These are phyloP conservation scores for Lasiosphaeris hirsuta DNA, from an alignment of 495 filamentous ascomycete genomes.

Conservation along the genomic window DNA sequence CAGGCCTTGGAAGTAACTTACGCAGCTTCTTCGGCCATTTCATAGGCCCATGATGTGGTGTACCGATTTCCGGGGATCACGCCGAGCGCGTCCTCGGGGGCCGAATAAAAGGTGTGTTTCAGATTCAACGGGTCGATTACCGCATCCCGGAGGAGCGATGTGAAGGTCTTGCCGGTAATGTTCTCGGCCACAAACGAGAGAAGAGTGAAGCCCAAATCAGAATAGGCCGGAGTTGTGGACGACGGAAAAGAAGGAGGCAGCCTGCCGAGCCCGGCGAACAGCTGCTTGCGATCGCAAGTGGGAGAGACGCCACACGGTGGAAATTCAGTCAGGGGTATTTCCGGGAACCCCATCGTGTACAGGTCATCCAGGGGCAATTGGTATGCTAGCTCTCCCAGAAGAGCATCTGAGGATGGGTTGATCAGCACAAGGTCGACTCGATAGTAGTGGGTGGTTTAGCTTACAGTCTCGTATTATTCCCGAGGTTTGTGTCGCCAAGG, in stretches of 20 bases:
- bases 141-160: slow-evolving; percentile 40
- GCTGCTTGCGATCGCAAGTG: slow-evolving; percentile 40
- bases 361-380: slow-evolving; percentile 25
- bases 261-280: slow-evolving; percentile 31
- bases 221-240: slow-evolving; percentile 37
- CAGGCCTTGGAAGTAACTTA: slow-evolving; percentile 13
- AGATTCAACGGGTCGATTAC: slow-evolving; percentile 48
- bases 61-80: slow-evolving; percentile 35
- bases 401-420: slow-evolving; percentile 36
- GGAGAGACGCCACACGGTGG: slow-evolving; percentile 41
- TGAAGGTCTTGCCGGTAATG: slow-evolving; percentile 41
- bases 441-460: not conserved
- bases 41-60: slow-evolving; percentile 29
- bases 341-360: slow-evolving; percentile 30
- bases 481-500: slow-evolving; percentile 51
- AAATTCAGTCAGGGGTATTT: slow-evolving; percentile 40
- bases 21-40: slow-evolving; percentile 36
- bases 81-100: slow-evolving; percentile 30
- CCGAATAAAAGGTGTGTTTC: slow-evolving; percentile 35
- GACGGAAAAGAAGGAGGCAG: slow-evolving; percentile 38
- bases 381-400: slow-evolving; percentile 40
- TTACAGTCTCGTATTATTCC: slow-evolving; percentile 47
- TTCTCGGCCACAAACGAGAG: slow-evolving; percentile 36
- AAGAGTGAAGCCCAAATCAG: slow-evolving; percentile 38
- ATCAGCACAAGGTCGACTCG: not conserved